Conservation (phyloP, 208 protist genomes). For the Porcisia deanei region DNA sequence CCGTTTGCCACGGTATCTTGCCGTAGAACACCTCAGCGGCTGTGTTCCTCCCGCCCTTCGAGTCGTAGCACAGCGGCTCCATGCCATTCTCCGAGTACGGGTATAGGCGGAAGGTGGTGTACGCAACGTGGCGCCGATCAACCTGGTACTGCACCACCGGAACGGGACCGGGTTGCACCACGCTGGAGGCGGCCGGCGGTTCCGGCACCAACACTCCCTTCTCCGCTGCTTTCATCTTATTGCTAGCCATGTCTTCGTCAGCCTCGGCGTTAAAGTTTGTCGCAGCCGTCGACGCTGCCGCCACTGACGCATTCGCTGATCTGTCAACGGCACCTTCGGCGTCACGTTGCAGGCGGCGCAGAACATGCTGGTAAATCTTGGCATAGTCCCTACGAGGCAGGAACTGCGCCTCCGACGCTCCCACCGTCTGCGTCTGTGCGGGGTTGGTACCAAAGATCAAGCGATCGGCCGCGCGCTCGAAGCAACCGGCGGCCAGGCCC, state of each 20-base stretch:
- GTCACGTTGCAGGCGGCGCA: slow-evolving; percentile 35
- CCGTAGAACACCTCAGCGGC: slow-evolving; percentile 74
- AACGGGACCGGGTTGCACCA: slow-evolving; percentile 4
- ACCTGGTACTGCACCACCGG: slow-evolving; percentile 80
- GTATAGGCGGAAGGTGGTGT: slow-evolving; percentile 82
- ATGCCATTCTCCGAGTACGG: slow-evolving; percentile 78
- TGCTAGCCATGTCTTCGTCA: neutral
- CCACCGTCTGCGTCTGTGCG: slow-evolving; percentile 82
- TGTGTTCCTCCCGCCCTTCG: slow-evolving; percentile 42
- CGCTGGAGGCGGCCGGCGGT: neutral
- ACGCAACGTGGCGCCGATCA: slow-evolving; percentile 75
- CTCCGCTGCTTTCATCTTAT: neutral
- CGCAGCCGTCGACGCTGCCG: neutral
- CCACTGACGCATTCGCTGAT: neutral
- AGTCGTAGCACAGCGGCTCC: slow-evolving; percentile 74
- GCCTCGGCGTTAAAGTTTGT: neutral
- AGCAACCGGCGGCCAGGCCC: slow-evolving; percentile 73
- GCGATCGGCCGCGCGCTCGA: slow-evolving; percentile 80
- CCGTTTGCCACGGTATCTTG: slow-evolving; percentile 88
- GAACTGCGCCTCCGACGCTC: slow-evolving; percentile 82
- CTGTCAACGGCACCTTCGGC: slow-evolving; percentile 1
- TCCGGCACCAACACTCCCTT: slow-evolving; percentile 2
- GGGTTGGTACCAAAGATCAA: slow-evolving; percentile 73
- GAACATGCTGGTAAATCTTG: slow-evolving; percentile 65
- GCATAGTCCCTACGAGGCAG: slow-evolving; percentile 79